Evolutionary conservation across 2,329 filamentous ascomycete species (phyloP), one percentile per base, ranked within the genome.

Genomic region (Piedraia hortae): DNA sequence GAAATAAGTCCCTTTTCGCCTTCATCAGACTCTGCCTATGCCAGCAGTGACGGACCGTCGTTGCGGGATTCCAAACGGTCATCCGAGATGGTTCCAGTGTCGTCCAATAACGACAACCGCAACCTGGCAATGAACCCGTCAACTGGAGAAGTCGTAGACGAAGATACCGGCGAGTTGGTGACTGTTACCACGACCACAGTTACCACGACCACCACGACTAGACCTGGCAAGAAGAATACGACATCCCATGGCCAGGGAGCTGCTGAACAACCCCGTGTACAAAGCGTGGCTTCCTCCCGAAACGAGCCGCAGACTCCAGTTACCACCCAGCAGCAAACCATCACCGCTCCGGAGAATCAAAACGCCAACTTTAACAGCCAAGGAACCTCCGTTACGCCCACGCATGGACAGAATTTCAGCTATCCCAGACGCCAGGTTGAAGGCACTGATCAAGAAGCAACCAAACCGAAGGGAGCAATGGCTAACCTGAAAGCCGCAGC

Each of bases 101-200:
- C 31, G 14, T 32, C 33, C 11, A n/a, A n/a, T n/a, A 22, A 19
- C 10, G 26, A 30, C 14, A 35, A 37, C 14, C 30, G 37, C 10
- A 35, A 34, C 14, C 26, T 39, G 10, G 35, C 34, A 3, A 15
- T 36, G 18, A 36, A 39, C 20, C 30, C 29, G 18, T 23, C 22
- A 5, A 39, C 34, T 5, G 37, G 37, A 16, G 31, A 37, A 18
- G 36, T 39, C 7, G 22, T 35, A 6, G 37, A 39, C 14, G 30
- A 38, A 11, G 32, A 36, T 13, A 38, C 34, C 3, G 37, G 37
- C 6, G 34, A 38, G 22, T 26, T 37, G 4, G 34, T 39, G n/a
- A 31, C 8, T 11, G 20, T 19, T 9, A 19, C 16, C 11, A 24
- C 24, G 12, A 26, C 24, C 9, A 26, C 24, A 4, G 23, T 21